Evolutionary conservation across 331 rosid species (phyloP).

Genomic region (Malus hybrid): DNA sequence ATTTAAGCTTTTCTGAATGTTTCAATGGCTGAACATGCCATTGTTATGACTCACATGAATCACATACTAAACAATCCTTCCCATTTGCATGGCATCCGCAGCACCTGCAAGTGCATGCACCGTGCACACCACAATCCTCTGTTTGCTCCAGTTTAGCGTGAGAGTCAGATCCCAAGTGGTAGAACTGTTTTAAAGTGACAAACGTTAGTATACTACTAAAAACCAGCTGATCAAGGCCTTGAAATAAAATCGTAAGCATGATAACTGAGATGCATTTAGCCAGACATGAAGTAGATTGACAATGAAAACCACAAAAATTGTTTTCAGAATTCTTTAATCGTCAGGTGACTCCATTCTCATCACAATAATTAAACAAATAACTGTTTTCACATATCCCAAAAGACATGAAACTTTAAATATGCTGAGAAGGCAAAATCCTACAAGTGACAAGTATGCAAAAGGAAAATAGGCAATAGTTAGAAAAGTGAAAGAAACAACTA

Average conservation of each 20-base stretch:
- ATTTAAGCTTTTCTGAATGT: too few relatives aligned
- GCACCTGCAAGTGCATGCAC: slow-evolving; percentile 51
- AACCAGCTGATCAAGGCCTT: slow-evolving; percentile 1
- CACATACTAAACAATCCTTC: slow-evolving; percentile 75
- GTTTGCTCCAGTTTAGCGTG: slow-evolving; percentile 52
- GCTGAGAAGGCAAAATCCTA: background rate
- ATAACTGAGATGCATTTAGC: slow-evolving; percentile 11
- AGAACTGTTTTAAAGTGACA: slow-evolving; percentile 36
- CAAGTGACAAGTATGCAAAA: background rate
- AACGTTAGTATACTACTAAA: slow-evolving; percentile 16
- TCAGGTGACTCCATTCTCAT: background rate
- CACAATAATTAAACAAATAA: background rate
- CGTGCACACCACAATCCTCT: slow-evolving; percentile 30
- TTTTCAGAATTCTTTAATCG: slow-evolving; percentile 12
- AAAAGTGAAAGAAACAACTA: background rate
- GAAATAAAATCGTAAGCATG: slow-evolving; percentile 10
- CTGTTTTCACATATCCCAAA: background rate
- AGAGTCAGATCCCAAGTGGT: slow-evolving; percentile 41
- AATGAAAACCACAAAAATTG: background rate
- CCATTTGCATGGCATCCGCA: slow-evolving; percentile 78
- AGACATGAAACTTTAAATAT: background rate
- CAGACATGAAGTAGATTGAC: background rate
- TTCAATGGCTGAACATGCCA: too few relatives aligned
- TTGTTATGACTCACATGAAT: too few relatives aligned
- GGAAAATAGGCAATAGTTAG: background rate